Evolutionary conservation across 2,329 filamentous ascomycete species (phyloP).

Genomic region (Lecanoromycetidae sp.): DNA sequence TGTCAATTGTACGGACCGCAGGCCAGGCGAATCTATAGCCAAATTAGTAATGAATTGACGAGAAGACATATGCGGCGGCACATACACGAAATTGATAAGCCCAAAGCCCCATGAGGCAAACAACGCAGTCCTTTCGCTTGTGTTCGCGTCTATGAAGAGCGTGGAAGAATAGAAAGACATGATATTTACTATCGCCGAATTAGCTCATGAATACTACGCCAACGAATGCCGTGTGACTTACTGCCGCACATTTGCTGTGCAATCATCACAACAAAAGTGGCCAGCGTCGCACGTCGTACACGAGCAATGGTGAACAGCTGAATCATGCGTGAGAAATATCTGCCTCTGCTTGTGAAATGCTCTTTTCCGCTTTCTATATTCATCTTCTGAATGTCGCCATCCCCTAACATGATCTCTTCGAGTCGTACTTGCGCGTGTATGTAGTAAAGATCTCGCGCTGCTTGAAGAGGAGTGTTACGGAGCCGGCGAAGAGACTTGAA

Average conservation of each 20-base stretch:
- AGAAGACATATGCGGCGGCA: conserved; percentile 34
- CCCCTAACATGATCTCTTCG: conserved; percentile 39
- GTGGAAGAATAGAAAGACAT: conserved; percentile 50
- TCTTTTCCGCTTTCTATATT: conserved; percentile 33
- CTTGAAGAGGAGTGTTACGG: conserved; percentile 41
- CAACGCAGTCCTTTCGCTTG: conserved; percentile 41
- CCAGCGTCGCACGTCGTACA: conserved; percentile 48
- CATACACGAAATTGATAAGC: conserved; percentile 42
- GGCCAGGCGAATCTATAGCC: conserved; percentile 36
- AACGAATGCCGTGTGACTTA: not conserved
- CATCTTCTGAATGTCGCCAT: conserved; percentile 27
- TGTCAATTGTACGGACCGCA: conserved; percentile 28
- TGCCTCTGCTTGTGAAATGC: conserved; percentile 25
- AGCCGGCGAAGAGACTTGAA: conserved; percentile 39
- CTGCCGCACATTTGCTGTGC: conserved; percentile 26
- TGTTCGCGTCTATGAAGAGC: conserved; percentile 47
- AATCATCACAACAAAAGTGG: conserved; percentile 23
- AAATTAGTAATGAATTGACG: conserved; percentile 50
- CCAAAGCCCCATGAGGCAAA: conserved; percentile 52
- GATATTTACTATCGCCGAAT: conserved; percentile 36
- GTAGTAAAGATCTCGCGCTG: conserved; percentile 46
- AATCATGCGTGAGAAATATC: conserved; percentile 35
- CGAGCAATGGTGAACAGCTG: conserved; percentile 47
- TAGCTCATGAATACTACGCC: not conserved
- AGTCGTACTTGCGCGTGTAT: conserved; percentile 48